phyloP scores from a whole-genome alignment of 306 rosid genomes.

The Sechiopsis laciniata region DNA sequence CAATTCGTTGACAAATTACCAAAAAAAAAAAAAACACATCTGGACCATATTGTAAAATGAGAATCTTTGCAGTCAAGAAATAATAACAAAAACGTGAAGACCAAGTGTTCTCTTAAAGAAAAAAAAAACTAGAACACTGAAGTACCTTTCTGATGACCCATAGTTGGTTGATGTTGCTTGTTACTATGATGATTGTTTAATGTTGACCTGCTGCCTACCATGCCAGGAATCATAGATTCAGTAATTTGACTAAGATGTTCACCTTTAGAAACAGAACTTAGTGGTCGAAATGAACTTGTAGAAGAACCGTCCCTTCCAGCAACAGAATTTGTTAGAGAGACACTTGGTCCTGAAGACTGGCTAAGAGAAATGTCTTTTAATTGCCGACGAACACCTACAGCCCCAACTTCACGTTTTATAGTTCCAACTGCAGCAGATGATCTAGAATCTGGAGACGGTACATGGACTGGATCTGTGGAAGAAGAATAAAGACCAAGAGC shows the following conservation, averaged over 20 bases:
- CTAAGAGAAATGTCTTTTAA: constrained; percentile 51
- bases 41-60: background rate
- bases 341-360: constrained; percentile 48
- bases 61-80: background rate
- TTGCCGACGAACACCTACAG: constrained; percentile 75
- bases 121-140: background rate
- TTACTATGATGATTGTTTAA: constrained; percentile 49
- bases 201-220: constrained; percentile 45
- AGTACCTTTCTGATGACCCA: constrained; percentile 89
- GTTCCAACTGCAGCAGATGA: constrained; percentile 85
- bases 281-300: constrained; percentile 58
- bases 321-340: constrained; percentile 46
- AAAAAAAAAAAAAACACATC: background rate
- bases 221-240: constrained; percentile 48
- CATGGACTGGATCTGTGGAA: constrained; percentile 96
- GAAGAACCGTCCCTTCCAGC: constrained; percentile 54
- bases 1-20: background rate
- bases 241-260: constrained; percentile 52
- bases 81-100: background rate
- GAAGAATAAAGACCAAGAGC: constrained; percentile 88
- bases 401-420: constrained; percentile 94
- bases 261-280: constrained; percentile 45
- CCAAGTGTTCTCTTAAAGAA: background rate
- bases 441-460: constrained; percentile 97
- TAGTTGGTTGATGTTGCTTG: constrained; percentile 64